Percentiles rank a stretch among this genome's conserved stretches.
These are phyloP conservation scores for Arthroderma uncinatum DNA, from an alignment of 2,329 filamentous ascomycete genomes.

Conservation along the genomic window DNA sequence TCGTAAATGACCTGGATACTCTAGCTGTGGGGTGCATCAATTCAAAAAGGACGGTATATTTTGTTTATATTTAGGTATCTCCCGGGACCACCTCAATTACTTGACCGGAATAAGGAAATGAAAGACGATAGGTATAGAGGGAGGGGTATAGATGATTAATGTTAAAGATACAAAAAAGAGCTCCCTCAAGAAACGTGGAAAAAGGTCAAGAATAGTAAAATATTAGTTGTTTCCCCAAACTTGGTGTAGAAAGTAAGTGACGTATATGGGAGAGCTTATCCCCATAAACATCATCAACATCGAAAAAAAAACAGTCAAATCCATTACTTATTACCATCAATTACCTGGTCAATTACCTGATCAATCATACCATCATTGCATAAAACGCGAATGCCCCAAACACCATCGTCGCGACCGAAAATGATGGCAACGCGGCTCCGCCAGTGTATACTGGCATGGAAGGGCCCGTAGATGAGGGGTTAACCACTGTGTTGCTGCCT, in stretches of 20 bases:
- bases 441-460: neutral
- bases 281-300: neutral
- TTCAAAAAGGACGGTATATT: no score
- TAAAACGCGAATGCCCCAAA: neutral
- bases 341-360: neutral
- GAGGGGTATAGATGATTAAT: neutral
- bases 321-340: neutral
- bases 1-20: no score
- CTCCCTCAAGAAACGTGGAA: neutral
- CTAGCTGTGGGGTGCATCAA: no score
- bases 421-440: neutral
- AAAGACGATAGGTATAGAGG: neutral
- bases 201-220: neutral
- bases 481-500: neutral
- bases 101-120: no score
- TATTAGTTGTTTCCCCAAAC: neutral
- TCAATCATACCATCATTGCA: neutral
- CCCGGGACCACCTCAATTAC: no score
- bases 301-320: neutral
- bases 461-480: neutral
- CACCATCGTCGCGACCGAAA: constrained; percentile 1
- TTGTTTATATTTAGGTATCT: no score
- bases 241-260: neutral
- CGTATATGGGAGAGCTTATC: neutral
- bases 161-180: no score